Evolutionary conservation across 129 eudicot genomes (phyloP), one percentile per base, ranked within the genome.

Genomic region (Glebionis coronaria): DNA sequence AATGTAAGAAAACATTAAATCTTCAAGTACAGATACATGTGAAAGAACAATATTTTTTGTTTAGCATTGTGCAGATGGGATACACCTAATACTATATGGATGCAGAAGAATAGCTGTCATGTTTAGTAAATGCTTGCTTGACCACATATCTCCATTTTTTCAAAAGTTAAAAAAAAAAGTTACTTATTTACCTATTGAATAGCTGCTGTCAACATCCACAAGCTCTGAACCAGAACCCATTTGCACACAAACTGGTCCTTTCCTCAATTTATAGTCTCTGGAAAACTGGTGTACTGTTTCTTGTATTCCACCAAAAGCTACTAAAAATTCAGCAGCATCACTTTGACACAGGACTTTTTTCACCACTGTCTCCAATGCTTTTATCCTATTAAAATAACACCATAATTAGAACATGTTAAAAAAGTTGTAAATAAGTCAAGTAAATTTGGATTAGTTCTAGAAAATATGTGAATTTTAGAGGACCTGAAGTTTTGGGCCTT

Each of bases 401-500:
- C 57, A 45, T 7, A 44, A 42, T n/a, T 23, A 29, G 28, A 2
- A 31, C 3, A 47, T 14, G 28, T 47, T 8, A 7, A 52, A 35
- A 7, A 35, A 2, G n/a, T 35, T 35, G 42, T 52, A 19, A 56
- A 27, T 58, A 16, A 28, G 20, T 27, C 9, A 25, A 14, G 15
- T 31, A 59, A n/a, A 44, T 44, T 44, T 18, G 46, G 76, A 14
- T 49, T 65, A 0, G n/a, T 1, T 38, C 1, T 9, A 8, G 6
- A 3, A 2, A 18, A 23, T 13, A 23, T 20, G 25, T 49, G 53
- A 14, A 44, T 9, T 13, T 56, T 15, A 5, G 9, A 6, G 79
- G 76, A 92, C 98, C 98, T 93, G 76, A 89, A 90, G 28, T 93
- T 85, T 66, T 93, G 99, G 82, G 97, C 99, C 85, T 93, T 93